Base-by-base conservation (phyloP, 2,329 filamentous ascomycete species). In the Cercospora nicotianae region DNA sequence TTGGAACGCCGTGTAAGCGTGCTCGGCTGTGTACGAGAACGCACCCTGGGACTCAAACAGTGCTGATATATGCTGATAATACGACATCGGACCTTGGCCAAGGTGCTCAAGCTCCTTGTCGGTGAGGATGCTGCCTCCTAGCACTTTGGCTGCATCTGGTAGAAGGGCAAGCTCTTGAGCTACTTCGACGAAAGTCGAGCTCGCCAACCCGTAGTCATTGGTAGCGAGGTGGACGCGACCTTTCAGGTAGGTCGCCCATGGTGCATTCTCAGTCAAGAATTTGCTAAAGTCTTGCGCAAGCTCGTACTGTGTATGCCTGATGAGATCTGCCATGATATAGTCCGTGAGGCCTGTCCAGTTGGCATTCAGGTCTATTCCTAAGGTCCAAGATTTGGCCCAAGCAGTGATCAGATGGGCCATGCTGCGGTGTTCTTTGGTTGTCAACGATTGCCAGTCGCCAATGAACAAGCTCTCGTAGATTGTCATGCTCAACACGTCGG, bases 41-140 rank as follows among this genome's bases (percentile, higher is more conserved):
- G 90, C 89, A 72, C 90, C 91, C 53, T 88, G 86, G 73, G 87
- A 87, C 77, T 97, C 94, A 76, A 91, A 98, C 1, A 99, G 84
- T 20, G 88, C 85, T 12, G 94, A 87, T 61, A 98, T 87, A 78
- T 99, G 95, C 51, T 90, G 88, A 79, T 96, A 96, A 80, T 97
- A 99, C 70, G 87, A 89, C 5, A 92, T 87, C 48, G 94, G 84
- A 1, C 94, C 95, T 65, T 87, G 87, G 76, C 93, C 85, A 75
- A 90, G 89, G 63, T 78, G 82, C 63, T 84, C 83, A 12, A 89
- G 90, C 72, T 97, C 92, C 2, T 90, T 88, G 64, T 91, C 89
- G 23, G 98, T 84, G 13, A 97, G 86, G 8, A 88, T 87, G 53
- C 83, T 81, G 7, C 84, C 60, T 12, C 72, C 69, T 36, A 79